A percentile compares a stretch with the other conserved stretches of the same genome.
Evolutionary conservation across 2,329 filamentous ascomycete genomes (phyloP).

Genomic region (Zymoseptoria ardabiliae): DNA sequence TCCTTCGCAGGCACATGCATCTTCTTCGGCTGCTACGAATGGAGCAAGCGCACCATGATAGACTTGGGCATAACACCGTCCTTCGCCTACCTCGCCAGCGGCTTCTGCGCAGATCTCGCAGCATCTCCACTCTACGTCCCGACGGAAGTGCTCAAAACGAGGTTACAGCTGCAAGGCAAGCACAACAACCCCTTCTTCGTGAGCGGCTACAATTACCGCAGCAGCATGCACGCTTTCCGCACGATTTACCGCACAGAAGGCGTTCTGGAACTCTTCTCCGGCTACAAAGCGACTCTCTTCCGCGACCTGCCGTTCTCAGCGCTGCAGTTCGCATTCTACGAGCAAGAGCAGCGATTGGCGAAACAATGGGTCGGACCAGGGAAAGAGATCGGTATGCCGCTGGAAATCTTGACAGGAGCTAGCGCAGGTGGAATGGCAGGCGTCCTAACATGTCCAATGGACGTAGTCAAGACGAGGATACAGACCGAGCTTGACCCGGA

Average conservation of each 20-base stretch:
- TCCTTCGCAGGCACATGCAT: constrained; percentile 90
- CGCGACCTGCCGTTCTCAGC: constrained; percentile 94
- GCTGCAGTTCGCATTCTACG: constrained; percentile 95
- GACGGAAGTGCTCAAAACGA: constrained; percentile 95
- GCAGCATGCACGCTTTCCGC: constrained; percentile 72
- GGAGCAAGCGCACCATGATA: constrained; percentile 81
- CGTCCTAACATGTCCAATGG: constrained; percentile 88
- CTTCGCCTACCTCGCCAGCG: constrained; percentile 76
- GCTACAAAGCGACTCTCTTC: constrained; percentile 93
- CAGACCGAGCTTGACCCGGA: constrained; percentile 76
- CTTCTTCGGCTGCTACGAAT: constrained; percentile 96
- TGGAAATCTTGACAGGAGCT: constrained; percentile 85
- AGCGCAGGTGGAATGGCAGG: constrained; percentile 87
- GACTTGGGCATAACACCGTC: constrained; percentile 76
- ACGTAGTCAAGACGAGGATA: constrained; percentile 93
- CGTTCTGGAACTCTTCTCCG: constrained; percentile 78
- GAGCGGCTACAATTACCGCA: constrained; percentile 93
- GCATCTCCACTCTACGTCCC: constrained; percentile 93
- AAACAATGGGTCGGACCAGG: constrained; percentile 64
- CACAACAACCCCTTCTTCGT: constrained; percentile 91
- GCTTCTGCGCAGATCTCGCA: constrained; percentile 87
- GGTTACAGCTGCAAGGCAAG: constrained; percentile 86
- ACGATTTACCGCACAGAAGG: constrained; percentile 83
- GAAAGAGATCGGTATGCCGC: constrained; percentile 72
- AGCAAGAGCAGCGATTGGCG: constrained; percentile 81